These are phyloP conservation scores for Stenocarpella maydis DNA, from an alignment of 2,329 filamentous ascomycete species.

Conservation along the genomic window DNA sequence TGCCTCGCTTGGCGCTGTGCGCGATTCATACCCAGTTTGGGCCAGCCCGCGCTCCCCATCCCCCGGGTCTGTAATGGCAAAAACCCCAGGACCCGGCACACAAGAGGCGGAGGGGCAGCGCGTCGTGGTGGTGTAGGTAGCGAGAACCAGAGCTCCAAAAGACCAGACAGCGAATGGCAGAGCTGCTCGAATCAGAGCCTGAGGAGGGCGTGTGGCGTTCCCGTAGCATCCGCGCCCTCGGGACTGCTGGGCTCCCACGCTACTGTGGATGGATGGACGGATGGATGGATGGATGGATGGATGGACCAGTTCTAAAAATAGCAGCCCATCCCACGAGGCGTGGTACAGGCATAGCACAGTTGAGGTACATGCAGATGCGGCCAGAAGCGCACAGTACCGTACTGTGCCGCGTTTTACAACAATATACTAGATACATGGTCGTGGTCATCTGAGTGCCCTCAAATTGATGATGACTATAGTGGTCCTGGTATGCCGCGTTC, in stretches of 20 bases:
- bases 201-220: constrained; percentile 17
- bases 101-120: background rate
- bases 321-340: constrained; percentile 19
- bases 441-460: background rate
- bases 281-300: background rate
- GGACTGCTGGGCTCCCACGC: constrained; percentile 23
- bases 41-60: too few species aligned
- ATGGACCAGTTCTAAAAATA: constrained; percentile 6
- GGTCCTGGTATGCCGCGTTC: background rate
- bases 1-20: background rate
- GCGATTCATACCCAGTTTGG: background rate
- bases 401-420: background rate
- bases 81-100: background rate
- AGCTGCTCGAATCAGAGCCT: constrained; percentile 16
- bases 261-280: constrained; percentile 10
- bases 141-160: background rate
- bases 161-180: constrained; percentile 9
- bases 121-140: background rate
- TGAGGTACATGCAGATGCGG: background rate
- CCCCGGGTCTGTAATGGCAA: background rate
- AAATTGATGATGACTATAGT: too few species aligned
- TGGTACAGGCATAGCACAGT: constrained; percentile 17
- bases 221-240: constrained; percentile 27
- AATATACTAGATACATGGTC: too few species aligned
- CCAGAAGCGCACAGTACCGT: background rate